Base-by-base conservation (phyloP, 2,329 filamentous ascomycete genomes). In the Paraphaeosphaeria minitans region DNA sequence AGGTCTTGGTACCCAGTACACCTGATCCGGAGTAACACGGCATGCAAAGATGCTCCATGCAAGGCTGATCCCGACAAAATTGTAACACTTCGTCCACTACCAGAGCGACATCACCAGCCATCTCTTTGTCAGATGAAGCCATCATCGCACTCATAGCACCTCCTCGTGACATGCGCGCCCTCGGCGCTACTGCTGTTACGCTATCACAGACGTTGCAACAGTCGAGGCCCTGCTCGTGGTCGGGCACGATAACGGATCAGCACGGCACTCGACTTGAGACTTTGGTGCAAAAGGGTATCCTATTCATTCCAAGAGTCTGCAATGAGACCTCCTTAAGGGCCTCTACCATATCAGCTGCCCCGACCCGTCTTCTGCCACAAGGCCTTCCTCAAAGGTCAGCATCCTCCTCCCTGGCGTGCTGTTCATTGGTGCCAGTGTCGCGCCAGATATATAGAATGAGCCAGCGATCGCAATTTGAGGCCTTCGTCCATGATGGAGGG, bases 401-500 rank as follows among this genome's bases (percentile, higher is more conserved):
- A 53, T 45, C 27, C 24, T 41, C 27, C 51, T 24, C 14, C 51
- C 51, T 3, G 27, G n/a, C 19, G n/a, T 19, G 14, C 24, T 24
- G 21, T 46, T 53, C 39, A 53, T 53, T 19, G 51, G 51, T 1
- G 51, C 51, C 14, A 53, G 31, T n/a, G 51, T 53, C n/a, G 51
- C 41, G 7, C 49, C 22, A 14, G 35, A 19, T 19, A 35, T 19
- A 42, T 52, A 52, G 5, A 37, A 22, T 8, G 35, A 9, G 3
- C 22, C 35, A 10, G 9, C 19, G 13, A 10, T 39, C n/a, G 45
- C 65, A 47, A 48, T 1, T 33, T 49, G 1, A 64, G 22, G 4
- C 27, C 43, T 27, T 65, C 62, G 45, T 66, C 66, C 22, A 62
- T 42, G n/a, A 53, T 27, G 39, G 60, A 58, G 8, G 55, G 50